phyloP scores from a whole-genome alignment of 148 eudicot species.

The Silene uniflora region DNA sequence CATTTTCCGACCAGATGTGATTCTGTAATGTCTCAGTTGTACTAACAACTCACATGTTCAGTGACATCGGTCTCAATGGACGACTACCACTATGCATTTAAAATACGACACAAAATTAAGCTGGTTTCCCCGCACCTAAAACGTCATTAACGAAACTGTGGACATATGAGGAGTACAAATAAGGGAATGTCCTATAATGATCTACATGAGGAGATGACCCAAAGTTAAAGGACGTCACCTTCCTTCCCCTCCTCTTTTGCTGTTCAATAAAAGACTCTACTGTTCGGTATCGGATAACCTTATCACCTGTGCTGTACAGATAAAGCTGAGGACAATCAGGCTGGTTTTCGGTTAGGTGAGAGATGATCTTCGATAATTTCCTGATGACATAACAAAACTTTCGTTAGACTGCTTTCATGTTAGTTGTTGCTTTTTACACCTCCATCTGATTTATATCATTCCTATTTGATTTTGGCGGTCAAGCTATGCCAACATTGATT shows the following conservation, averaged over 20 bases:
- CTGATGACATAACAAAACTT: slow-evolving; percentile 36
- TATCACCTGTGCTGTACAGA: slow-evolving; percentile 84
- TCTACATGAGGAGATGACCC: slow-evolving; percentile 86
- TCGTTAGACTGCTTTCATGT: slow-evolving; percentile 12
- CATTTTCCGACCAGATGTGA: background rate
- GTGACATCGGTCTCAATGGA: background rate
- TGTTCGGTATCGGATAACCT: slow-evolving; percentile 57
- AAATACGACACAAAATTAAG: background rate
- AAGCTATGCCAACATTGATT: background rate
- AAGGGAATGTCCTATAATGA: slow-evolving; percentile 78
- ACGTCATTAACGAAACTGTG: slow-evolving; percentile 49
- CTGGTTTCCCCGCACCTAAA: slow-evolving; percentile 20
- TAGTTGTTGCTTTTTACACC: background rate
- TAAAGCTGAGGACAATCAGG: slow-evolving; percentile 89
- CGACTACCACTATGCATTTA: background rate
- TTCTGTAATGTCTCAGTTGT: background rate
- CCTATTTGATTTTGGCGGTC: background rate
- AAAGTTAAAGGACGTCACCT: slow-evolving; percentile 58
- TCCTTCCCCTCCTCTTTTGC: slow-evolving; percentile 62
- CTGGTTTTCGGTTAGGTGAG: slow-evolving; percentile 49
- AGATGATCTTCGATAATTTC: slow-evolving; percentile 50
- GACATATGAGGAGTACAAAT: slow-evolving; percentile 51
- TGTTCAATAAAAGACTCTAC: slow-evolving; percentile 67
- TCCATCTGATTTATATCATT: background rate
- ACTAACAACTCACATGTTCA: background rate